Evolutionary conservation across 441 rosid genomes (phyloP).

Genomic region (Sinapis alba): DNA sequence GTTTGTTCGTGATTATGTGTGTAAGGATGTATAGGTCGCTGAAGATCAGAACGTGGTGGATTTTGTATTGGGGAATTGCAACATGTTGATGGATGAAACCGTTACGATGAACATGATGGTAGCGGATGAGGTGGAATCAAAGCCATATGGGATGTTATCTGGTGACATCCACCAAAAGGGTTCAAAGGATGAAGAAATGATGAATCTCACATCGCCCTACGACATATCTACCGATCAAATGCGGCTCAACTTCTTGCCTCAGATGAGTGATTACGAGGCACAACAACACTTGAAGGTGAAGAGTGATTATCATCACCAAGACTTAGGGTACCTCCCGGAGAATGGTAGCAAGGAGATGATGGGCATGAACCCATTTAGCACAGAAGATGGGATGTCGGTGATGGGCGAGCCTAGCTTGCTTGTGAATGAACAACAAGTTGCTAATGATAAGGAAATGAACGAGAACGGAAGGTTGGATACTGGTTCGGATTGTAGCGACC

Average conservation of each 20-base stretch:
- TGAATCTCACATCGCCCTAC: slow-evolving; percentile 44
- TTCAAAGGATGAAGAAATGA: slow-evolving; percentile 41
- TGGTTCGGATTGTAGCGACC: slow-evolving; percentile 80
- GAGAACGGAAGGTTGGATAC: slow-evolving; percentile 68
- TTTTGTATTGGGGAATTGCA: slow-evolving; percentile 63
- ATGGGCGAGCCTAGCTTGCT: slow-evolving; percentile 46
- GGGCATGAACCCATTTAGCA: slow-evolving; percentile 37
- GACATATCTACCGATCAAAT: slow-evolving; percentile 51
- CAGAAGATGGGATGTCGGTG: slow-evolving; percentile 40
- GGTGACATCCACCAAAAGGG: slow-evolving; percentile 42
- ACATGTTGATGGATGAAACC: slow-evolving; percentile 51
- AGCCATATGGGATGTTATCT: slow-evolving; percentile 35
- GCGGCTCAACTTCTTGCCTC: slow-evolving; percentile 52
- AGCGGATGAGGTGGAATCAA: slow-evolving; percentile 40
- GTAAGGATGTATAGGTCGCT: slow-evolving; percentile 48
- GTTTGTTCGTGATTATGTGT: slow-evolving; percentile 4
- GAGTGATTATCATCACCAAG: slow-evolving; percentile 41
- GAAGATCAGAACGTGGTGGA: slow-evolving; percentile 74
- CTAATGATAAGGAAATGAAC: slow-evolving; percentile 47
- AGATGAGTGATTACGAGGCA: slow-evolving; percentile 39
- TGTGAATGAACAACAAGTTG: slow-evolving; percentile 42
- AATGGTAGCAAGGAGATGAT: slow-evolving; percentile 42
- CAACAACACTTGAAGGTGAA: slow-evolving; percentile 42
- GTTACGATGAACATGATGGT: slow-evolving; percentile 43
- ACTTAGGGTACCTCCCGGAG: slow-evolving; percentile 40